These are phyloP conservation scores for Penicillium atrosanguineum DNA, from an alignment of 495 filamentous ascomycete genomes.

Conservation along the genomic window DNA sequence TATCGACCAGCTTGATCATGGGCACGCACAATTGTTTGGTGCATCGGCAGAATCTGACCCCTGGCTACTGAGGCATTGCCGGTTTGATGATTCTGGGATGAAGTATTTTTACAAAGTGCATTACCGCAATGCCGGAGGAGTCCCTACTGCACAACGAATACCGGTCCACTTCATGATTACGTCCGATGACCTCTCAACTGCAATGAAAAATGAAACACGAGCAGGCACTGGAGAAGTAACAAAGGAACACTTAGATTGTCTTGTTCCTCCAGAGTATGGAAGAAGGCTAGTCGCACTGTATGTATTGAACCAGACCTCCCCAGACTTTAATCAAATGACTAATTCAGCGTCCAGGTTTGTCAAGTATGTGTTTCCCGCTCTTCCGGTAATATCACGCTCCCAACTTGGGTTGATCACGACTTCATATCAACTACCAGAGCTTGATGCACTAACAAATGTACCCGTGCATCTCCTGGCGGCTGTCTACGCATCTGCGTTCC, in stretches of 20 bases:
- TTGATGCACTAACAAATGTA: slow-evolving; percentile 17
- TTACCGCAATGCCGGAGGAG: slow-evolving; percentile 38
- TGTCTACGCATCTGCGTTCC: slow-evolving; percentile 35
- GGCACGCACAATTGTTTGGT: slow-evolving; percentile 34
- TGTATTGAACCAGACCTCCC: background rate
- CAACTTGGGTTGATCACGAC: slow-evolving; percentile 22
- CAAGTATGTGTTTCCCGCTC: slow-evolving; percentile 29
- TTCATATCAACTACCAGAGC: slow-evolving; percentile 18
- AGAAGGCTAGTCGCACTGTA: slow-evolving; percentile 27
- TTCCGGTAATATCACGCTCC: slow-evolving; percentile 32
- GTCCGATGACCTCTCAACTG: slow-evolving; percentile 22
- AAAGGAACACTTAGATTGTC: slow-evolving; percentile 22
- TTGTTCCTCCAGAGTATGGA: slow-evolving; percentile 31
- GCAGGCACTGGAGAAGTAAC: slow-evolving; percentile 19
- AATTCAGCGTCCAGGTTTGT: slow-evolving; percentile 21
- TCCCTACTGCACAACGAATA: slow-evolving; percentile 31
- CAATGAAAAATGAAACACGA: slow-evolving; percentile 24
- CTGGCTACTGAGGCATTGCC: slow-evolving; percentile 37
- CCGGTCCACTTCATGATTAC: slow-evolving; percentile 38
- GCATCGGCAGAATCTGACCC: slow-evolving; percentile 39
- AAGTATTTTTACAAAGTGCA: slow-evolving; percentile 34
- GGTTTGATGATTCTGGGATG: slow-evolving; percentile 36
- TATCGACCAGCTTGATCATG: slow-evolving; percentile 33
- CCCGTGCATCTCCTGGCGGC: slow-evolving; percentile 35
- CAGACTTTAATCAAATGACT: too few species aligned